Conservation (phyloP, 2,329 filamentous ascomycete species). For the Plenodomus tracheiphilus region DNA sequence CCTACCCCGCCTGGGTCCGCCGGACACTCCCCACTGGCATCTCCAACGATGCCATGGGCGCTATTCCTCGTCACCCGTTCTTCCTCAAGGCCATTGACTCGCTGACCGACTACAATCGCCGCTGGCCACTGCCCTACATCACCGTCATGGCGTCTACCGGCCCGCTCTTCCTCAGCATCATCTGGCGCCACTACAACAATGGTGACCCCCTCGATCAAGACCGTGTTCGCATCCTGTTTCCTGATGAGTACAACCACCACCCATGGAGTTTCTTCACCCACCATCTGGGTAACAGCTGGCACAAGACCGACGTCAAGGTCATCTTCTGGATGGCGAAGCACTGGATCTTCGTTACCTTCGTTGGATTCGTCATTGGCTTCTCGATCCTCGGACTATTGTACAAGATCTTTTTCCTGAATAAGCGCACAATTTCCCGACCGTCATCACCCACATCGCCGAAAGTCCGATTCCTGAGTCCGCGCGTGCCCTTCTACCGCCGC, state of each 20-base stretch:
- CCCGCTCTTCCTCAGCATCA: conserved; percentile 73
- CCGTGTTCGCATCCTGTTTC: conserved; percentile 70
- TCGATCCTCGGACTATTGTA: conserved; percentile 56
- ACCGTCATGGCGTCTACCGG: conserved; percentile 81
- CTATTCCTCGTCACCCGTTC: conserved; percentile 72
- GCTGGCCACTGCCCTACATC: conserved; percentile 72
- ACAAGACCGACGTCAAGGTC: conserved; percentile 63
- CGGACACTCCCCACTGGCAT: conserved; percentile 76
- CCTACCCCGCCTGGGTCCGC: conserved; percentile 71
- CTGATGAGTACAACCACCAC: conserved; percentile 69
- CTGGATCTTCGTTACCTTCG: conserved; percentile 59
- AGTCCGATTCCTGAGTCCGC: conserved; percentile 17
- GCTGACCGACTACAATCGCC: conserved; percentile 68
- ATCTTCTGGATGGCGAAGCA: conserved; percentile 66
- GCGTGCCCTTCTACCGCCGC: conserved; percentile 42
- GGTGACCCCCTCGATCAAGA: conserved; percentile 52
- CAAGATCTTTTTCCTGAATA: conserved; percentile 53
- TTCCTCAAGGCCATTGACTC: conserved; percentile 70
- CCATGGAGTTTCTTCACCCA: conserved; percentile 74
- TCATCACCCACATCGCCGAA: conserved; percentile 20
- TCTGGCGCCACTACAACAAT: conserved; percentile 74
- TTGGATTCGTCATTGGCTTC: conserved; percentile 58
- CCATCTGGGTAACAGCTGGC: conserved; percentile 67
- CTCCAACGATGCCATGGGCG: conserved; percentile 79
- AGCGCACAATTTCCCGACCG: conserved; percentile 6